phyloP scores from a whole-genome alignment of 306 rosid species.

The Pyrus betulifolia region DNA sequence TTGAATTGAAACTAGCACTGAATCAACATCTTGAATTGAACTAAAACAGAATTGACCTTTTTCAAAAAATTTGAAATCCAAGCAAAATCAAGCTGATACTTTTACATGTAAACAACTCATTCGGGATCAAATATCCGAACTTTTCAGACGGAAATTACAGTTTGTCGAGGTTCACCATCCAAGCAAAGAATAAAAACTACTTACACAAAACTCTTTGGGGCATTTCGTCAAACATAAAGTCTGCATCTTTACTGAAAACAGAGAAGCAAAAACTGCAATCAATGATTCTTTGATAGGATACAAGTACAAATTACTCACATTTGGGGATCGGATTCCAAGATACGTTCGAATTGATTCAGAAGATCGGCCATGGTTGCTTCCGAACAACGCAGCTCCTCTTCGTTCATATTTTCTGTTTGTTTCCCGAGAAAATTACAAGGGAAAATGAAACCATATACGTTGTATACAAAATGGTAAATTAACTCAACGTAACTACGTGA shows the following conservation, averaged over 20 bases:
- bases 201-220: background rate
- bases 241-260: background rate
- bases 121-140: background rate
- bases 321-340: constrained; percentile 56
- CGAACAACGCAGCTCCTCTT: constrained; percentile 10
- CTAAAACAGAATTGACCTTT: background rate
- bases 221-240: background rate
- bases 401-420: constrained; percentile 22
- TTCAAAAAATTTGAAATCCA: background rate
- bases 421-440: background rate
- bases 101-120: no score
- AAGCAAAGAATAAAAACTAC: background rate
- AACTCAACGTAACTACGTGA: background rate
- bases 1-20: background rate
- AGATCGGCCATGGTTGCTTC: constrained; percentile 28
- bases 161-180: background rate
- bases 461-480: background rate
- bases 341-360: constrained; percentile 53
- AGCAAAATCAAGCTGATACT: background rate
- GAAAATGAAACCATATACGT: background rate
- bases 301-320: constrained; percentile 36
- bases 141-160: background rate
- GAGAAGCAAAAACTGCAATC: background rate
- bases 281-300: background rate
- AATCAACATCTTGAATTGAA: background rate